Evolutionary conservation across 139 green algal genomes (phyloP), one percentile per base, ranked within the genome.

Genomic region (Picochlorum sp.): DNA sequence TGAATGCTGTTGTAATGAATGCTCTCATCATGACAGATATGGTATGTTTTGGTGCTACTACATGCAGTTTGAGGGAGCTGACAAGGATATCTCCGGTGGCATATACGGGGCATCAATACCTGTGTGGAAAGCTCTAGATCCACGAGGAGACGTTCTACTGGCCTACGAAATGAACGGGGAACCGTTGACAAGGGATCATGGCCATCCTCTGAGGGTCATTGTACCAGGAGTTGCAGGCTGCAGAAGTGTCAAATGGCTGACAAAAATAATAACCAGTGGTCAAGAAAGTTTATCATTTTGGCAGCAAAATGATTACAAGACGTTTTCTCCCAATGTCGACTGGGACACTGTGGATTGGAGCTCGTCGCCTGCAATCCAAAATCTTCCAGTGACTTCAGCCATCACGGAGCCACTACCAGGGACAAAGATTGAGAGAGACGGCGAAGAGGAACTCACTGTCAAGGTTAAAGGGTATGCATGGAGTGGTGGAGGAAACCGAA

Each of bases 131-230:
- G 88, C 85, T 8, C 60, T 82, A 25, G 53, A 60, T 37, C 56
- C 53, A 0, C 24, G 41, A 29, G 75, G 58, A 39, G 85, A 95
- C 41, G 83, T 91, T 36, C 67, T 97, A 36, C 67, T 97, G 36
- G 89, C 87, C 0, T 96, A 86, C 57, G 82, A 94, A 59, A 96
- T 96, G 89, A 96, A 96, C 59, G 89, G 89, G 2, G 30, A 79
- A 74, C 63, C 73, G 6, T 63, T 96, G 31, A 70, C 69, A 0
- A 44, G 50, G 9, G 86, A 94, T 65, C 85, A 95, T 57, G 87
- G 87, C 25, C 75, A 58, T n/a, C 87, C 87, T 3, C 50, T 95
- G 61, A 68, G 86, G 2, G 73, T 82, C 22, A 54, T 94, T 8
- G 83, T 87, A 50, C 85, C 86, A 0, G 87, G 87, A 3, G 65